Evolutionary conservation across 208 protist genomes (phyloP).

Genomic region (Trichomonas gallinae): DNA sequence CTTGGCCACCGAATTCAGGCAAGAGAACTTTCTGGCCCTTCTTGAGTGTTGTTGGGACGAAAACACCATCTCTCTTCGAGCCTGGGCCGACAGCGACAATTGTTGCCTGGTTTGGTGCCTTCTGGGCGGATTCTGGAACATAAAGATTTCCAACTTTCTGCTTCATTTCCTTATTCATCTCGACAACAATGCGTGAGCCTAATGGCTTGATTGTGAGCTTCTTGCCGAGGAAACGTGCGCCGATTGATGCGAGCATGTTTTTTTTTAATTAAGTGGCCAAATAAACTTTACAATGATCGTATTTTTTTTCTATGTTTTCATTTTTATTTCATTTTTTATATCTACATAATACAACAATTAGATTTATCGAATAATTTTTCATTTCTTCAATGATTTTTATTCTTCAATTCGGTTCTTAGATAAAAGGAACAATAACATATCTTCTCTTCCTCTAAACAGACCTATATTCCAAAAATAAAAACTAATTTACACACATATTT

Average conservation of each 20-base stretch:
- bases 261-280: neutral
- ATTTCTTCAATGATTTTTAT: no score
- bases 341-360: no score
- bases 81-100: neutral
- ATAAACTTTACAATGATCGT: neutral
- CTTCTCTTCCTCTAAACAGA: no score
- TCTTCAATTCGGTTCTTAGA: no score
- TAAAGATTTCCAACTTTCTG: neutral
- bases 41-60: neutral
- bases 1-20: slow-evolving; percentile 5
- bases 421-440: no score
- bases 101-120: neutral
- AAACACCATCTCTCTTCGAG: neutral
- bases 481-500: no score
- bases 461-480: no score
- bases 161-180: neutral
- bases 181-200: neutral
- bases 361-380: no score
- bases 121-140: neutral
- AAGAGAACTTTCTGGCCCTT: neutral
- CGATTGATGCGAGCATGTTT: neutral
- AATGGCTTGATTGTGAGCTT: neutral
- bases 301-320: neutral
- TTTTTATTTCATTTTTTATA: no score
- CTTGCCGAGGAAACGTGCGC: neutral